Base-by-base conservation (phyloP, 139 green algal species). In the Chlorella sp. region DNA sequence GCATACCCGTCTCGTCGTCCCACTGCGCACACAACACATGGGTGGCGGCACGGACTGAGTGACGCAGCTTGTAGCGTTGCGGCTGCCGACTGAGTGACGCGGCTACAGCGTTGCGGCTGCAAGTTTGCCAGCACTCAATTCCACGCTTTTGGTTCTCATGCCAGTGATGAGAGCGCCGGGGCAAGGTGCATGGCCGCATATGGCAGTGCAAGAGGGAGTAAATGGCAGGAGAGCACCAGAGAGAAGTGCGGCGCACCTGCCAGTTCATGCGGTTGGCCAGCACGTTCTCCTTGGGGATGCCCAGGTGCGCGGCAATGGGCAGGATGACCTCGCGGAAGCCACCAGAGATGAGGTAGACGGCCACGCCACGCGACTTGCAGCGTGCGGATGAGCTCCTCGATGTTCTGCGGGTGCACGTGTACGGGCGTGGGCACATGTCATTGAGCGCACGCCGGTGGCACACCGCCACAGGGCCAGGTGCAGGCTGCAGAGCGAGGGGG, bases 201-300 rank as follows among this genome's bases (percentile, higher is more conserved):
- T n/a, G n/a, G n/a, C n/a, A n/a, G n/a, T n/a, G n/a, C n/a, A n/a
- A n/a, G n/a, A n/a, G n/a, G n/a, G n/a, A n/a, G n/a, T n/a, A n/a
- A n/a, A n/a, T n/a, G n/a, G n/a, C n/a, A n/a, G n/a, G n/a, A n/a
- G n/a, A n/a, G n/a, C n/a, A n/a, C n/a, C n/a, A n/a, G n/a, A n/a
- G n/a, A n/a, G n/a, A n/a, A n/a, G n/a, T n/a, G n/a, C n/a, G n/a
- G n/a, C n/a, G n/a, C n/a, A 64, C 59, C 75, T 83, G 79, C 82
- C 85, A 92, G 72, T 86, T 83, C 88, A 93, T 92, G 60, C 87
- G 76, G 81, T 93, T 93, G 67, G 88, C 88, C 76, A 88, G 88
- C 31, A 93, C 79, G 70, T 88, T 86, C 26, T 83, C 66, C 42
- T 73, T 72, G 23, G 85, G 83, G 61, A 93, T 80, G 14, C 83